Conservation (phyloP, 2,329 filamentous ascomycete species). For the Myriosclerotinia curreyana region DNA sequence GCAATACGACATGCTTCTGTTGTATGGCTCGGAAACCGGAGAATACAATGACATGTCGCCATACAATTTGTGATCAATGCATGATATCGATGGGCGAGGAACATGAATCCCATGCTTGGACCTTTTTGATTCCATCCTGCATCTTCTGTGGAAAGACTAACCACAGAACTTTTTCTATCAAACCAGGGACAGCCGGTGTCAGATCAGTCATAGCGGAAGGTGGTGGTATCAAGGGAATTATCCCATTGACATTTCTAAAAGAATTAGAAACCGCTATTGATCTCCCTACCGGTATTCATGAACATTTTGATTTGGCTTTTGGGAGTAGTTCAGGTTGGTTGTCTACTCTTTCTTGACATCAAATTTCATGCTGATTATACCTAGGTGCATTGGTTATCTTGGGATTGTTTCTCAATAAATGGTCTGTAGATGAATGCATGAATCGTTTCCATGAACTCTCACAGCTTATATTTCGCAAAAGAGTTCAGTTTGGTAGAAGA, state of each 20-base stretch:
- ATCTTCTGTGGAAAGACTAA: not conserved
- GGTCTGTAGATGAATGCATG: constrained; percentile 22
- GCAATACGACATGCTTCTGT: constrained; percentile 20
- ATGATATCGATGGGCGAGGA: not conserved
- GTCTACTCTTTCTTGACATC: not conserved
- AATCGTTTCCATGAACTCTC: constrained; percentile 19
- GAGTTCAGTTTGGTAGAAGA: not conserved
- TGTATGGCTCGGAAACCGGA: constrained; percentile 18
- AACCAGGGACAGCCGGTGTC: constrained; percentile 21
- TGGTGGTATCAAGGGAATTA: constrained; percentile 20
- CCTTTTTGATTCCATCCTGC: not conserved
- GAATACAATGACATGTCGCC: constrained; percentile 11
- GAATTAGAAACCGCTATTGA: constrained; percentile 19
- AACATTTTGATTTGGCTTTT: constrained; percentile 26
- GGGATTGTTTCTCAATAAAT: constrained; percentile 23
- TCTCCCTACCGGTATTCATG: constrained; percentile 19
- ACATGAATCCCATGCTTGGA: not conserved
- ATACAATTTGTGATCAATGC: constrained; percentile 14
- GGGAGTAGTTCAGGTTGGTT: constrained; percentile 24
- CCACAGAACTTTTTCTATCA: not conserved
- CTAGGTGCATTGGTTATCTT: constrained; percentile 20
- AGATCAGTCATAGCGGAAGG: constrained; percentile 22
- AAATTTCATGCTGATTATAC: not conserved
- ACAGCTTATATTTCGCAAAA: constrained; percentile 16
- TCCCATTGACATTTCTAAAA: constrained; percentile 19